Conservation (phyloP, 2,329 filamentous ascomycete genomes). For the Botryotinia narcissicola region DNA sequence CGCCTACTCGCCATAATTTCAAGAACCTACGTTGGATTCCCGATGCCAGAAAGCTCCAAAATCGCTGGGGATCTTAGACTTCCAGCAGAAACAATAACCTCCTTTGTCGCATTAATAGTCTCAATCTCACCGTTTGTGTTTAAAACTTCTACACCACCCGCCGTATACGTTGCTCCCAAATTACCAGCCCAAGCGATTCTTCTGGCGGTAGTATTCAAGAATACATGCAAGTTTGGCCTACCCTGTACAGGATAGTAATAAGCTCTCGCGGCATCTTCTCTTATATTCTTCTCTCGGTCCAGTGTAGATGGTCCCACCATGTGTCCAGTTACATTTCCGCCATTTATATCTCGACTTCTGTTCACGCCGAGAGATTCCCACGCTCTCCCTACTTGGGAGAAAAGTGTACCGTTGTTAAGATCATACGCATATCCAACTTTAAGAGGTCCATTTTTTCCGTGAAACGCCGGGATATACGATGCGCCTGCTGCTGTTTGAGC, state of each 20-base stretch:
- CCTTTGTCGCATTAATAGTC: slow-evolving; percentile 32
- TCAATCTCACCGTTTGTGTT: slow-evolving; percentile 19
- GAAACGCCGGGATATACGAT: slow-evolving; percentile 21
- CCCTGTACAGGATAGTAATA: slow-evolving; percentile 28
- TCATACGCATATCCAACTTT: slow-evolving; percentile 26
- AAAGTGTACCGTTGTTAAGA: slow-evolving; percentile 21
- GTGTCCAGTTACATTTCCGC: slow-evolving; percentile 24
- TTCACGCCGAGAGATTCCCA: slow-evolving; percentile 24
- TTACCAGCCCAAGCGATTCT: slow-evolving; percentile 23
- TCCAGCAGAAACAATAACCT: slow-evolving; percentile 38
- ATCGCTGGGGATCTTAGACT: slow-evolving; percentile 36
- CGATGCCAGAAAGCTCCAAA: slow-evolving; percentile 41
- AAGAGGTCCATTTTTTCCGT: slow-evolving; percentile 26
- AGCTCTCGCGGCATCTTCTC: slow-evolving; percentile 29
- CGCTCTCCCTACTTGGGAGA: slow-evolving; percentile 6
- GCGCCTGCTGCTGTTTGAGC: slow-evolving; percentile 20
- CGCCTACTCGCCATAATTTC: background rate
- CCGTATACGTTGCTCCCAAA: slow-evolving; percentile 40
- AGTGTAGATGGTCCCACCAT: slow-evolving; percentile 25
- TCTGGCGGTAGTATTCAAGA: slow-evolving; percentile 25
- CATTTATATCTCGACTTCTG: slow-evolving; percentile 24
- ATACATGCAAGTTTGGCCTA: slow-evolving; percentile 25
- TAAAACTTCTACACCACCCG: slow-evolving; percentile 31
- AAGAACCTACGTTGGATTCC: slow-evolving; percentile 25
- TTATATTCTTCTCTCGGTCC: slow-evolving; percentile 31